Conservation (phyloP, 1,284 basidiomycete genomes). For the Schizophyllum commune region DNA sequence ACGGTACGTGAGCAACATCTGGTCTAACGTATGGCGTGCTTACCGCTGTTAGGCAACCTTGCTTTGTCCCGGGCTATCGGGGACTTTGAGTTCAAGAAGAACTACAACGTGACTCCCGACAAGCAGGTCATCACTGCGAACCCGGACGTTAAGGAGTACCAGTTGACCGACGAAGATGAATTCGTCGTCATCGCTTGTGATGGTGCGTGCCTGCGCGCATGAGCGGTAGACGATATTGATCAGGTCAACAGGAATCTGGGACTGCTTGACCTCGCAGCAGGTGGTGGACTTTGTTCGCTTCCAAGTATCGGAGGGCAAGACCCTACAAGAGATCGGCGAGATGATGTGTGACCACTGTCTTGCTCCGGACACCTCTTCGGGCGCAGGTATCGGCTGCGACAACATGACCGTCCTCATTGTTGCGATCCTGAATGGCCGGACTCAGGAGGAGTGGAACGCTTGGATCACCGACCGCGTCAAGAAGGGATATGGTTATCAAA, state of each 20-base stretch:
- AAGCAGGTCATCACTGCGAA: constrained; percentile 94
- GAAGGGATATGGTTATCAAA: constrained; percentile 61
- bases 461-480: constrained; percentile 89
- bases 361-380: constrained; percentile 88
- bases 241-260: constrained; percentile 83
- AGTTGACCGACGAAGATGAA: constrained; percentile 85
- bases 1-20: constrained; percentile 51
- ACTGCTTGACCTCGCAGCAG: constrained; percentile 91
- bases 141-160: constrained; percentile 84
- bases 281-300: constrained; percentile 87
- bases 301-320: constrained; percentile 75
- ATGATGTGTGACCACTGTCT: constrained; percentile 91
- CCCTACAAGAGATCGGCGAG: constrained; percentile 80
- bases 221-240: constrained; percentile 6
- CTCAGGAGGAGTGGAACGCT: constrained; percentile 87
- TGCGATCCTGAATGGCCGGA: constrained; percentile 81
- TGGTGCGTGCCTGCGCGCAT: constrained; percentile 44
- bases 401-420: constrained; percentile 98
- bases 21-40: constrained; percentile 3
- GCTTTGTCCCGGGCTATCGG: constrained; percentile 93
- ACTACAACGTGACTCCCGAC: constrained; percentile 74
- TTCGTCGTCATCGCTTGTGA: constrained; percentile 96
- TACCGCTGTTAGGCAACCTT: constrained; percentile 68
- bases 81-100: constrained; percentile 99
- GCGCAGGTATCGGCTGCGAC: constrained; percentile 93